Evolutionary conservation across 805 yeast species (phyloP).

Genomic region (Danielia oregonensis): DNA sequence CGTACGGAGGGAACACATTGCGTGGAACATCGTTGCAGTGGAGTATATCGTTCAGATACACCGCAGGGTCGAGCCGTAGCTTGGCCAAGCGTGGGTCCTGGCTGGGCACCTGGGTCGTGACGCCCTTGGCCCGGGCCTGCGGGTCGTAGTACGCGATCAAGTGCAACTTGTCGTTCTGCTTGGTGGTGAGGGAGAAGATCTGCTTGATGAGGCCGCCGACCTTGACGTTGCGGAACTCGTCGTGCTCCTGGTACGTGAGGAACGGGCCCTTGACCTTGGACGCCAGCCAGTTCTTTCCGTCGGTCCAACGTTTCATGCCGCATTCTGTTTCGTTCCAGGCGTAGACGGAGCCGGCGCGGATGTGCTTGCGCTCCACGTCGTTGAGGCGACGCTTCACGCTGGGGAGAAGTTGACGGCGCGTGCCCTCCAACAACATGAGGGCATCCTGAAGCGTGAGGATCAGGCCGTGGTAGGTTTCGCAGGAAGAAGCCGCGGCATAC

Average conservation of each 20-base stretch:
- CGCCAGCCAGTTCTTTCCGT: conserved; percentile 71
- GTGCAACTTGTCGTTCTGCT: conserved; percentile 52
- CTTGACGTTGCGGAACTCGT: conserved; percentile 26
- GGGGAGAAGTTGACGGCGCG: conserved; percentile 53
- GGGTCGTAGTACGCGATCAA: conserved; percentile 49
- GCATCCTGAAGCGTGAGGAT: conserved; percentile 60
- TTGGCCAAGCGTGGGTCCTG: conserved; percentile 21
- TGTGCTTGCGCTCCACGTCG: conserved; percentile 50
- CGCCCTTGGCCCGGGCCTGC: conserved; percentile 16
- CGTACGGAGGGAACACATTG: neutral
- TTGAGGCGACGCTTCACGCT: conserved; percentile 56
- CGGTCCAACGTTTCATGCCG: conserved; percentile 77
- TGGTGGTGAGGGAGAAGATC: conserved; percentile 54
- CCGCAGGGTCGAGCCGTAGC: conserved; percentile 17
- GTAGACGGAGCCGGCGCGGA: conserved; percentile 58
- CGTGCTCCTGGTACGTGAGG: conserved; percentile 59
- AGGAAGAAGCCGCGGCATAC: neutral
- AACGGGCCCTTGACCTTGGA: conserved; percentile 65
- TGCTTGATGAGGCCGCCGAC: conserved; percentile 60
- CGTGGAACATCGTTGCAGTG: conserved; percentile 2
- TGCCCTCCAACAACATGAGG: conserved; percentile 60
- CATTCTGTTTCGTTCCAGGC: conserved; percentile 72
- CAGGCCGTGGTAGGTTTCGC: conserved; percentile 57
- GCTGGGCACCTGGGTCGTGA: conserved; percentile 17
- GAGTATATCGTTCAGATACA: conserved; percentile 8